Evolutionary conservation across 2,329 filamentous ascomycete species (phyloP).

Genomic region (Colletotrichum sansevieriae): DNA sequence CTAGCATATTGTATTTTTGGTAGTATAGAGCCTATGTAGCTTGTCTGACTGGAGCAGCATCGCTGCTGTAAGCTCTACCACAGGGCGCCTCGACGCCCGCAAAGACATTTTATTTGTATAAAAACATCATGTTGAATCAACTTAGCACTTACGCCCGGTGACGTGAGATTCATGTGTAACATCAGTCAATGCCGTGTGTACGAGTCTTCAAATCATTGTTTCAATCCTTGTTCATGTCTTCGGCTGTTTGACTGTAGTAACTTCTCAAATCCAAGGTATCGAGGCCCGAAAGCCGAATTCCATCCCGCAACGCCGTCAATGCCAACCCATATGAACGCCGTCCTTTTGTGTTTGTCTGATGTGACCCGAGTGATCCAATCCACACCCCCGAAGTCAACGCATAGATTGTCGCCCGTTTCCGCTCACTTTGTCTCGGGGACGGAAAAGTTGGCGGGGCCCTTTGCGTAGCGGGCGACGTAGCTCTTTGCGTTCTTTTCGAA

Average conservation of each 20-base stretch:
- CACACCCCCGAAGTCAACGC: too few species aligned
- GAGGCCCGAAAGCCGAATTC: slow-evolving; percentile 14
- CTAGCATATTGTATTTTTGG: slow-evolving; percentile 27
- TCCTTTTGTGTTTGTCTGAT: slow-evolving; percentile 1
- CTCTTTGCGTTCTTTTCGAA: slow-evolving; percentile 82
- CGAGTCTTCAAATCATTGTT: too few species aligned
- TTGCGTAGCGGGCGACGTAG: slow-evolving; percentile 83
- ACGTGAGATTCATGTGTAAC: too few species aligned
- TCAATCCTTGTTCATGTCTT: too few species aligned
- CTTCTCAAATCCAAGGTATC: neutral
- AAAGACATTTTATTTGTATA: slow-evolving; percentile 28
- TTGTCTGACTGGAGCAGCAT: slow-evolving; percentile 26
- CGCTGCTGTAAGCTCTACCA: slow-evolving; percentile 24
- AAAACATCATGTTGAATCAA: neutral
- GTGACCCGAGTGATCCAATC: neutral
- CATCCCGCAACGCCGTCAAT: slow-evolving; percentile 25
- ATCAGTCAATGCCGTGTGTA: too few species aligned
- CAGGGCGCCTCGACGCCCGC: slow-evolving; percentile 15
- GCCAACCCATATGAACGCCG: slow-evolving; percentile 7
- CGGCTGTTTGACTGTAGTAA: neutral
- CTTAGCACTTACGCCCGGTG: too few species aligned
- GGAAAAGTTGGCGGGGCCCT: slow-evolving; percentile 53
- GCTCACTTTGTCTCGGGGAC: slow-evolving; percentile 44
- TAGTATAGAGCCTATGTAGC: slow-evolving; percentile 17
- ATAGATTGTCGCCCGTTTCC: too few species aligned